These are phyloP conservation scores for Penicillium soppii DNA, from an alignment of 495 filamentous ascomycete species.

Conservation along the genomic window DNA sequence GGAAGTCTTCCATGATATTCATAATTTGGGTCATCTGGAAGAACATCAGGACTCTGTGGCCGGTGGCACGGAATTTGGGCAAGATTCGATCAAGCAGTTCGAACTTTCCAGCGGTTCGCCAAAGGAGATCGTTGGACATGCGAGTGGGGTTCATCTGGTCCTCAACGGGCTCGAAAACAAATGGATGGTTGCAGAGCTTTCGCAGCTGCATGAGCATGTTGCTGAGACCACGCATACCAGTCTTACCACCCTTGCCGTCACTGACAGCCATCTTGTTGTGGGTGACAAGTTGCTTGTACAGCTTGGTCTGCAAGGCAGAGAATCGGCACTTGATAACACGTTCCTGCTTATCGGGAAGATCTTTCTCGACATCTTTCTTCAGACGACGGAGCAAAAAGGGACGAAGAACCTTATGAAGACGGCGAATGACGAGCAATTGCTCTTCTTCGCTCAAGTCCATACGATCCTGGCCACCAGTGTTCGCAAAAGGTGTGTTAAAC, in stretches of 20 bases:
- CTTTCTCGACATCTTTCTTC: slow-evolving; percentile 99
- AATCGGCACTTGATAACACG: slow-evolving; percentile 99
- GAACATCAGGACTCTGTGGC: slow-evolving; percentile 97
- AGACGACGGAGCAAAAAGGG: slow-evolving; percentile 97
- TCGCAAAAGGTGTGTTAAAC: slow-evolving; percentile 99
- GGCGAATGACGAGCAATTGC: slow-evolving; percentile 94
- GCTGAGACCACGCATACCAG: slow-evolving; percentile 89
- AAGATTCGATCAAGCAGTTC: slow-evolving; percentile 90
- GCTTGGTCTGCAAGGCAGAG: slow-evolving; percentile 85
- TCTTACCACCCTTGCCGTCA: slow-evolving; percentile 94
- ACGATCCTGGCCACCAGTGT: slow-evolving; percentile 95
- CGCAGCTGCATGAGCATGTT: slow-evolving; percentile 99
- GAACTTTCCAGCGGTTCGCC: slow-evolving; percentile 97
- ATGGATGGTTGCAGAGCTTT: slow-evolving; percentile 98
- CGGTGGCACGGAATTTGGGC: slow-evolving; percentile 85
- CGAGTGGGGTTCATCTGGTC: slow-evolving; percentile 93
- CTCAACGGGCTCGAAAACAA: slow-evolving; percentile 96
- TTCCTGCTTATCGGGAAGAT: slow-evolving; percentile 96
- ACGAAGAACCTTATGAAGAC: slow-evolving; percentile 94
- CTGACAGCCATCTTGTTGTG: slow-evolving; percentile 92
- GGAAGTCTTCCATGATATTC: slow-evolving; percentile 99
- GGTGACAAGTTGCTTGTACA: slow-evolving; percentile 95
- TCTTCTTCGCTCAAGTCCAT: slow-evolving; percentile 99
- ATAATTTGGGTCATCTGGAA: slow-evolving; percentile 99
- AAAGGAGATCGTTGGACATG: slow-evolving; percentile 85